Base-by-base conservation (phyloP, 2,329 filamentous ascomycete species). In the Microsporum canis region DNA sequence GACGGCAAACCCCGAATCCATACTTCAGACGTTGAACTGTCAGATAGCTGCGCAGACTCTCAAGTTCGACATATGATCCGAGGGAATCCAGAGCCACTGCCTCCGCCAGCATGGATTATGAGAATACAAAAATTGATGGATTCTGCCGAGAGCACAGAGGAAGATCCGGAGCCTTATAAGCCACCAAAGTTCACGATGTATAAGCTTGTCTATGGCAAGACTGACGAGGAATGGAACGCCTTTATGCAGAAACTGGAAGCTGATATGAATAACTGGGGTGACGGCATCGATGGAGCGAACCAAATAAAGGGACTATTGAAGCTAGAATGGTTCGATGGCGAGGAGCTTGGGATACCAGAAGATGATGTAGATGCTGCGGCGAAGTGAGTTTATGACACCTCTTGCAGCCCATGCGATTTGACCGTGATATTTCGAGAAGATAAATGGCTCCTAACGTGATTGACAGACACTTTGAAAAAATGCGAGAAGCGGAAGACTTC, bases 311-410 rank as follows among this genome's bases (percentile, higher is more conserved):
- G 60, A 3, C 29, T 63, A 34, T 33, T 71, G 10, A 66, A 68
- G n/a, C 53, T 71, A 1, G 63, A 66, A 7, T 71, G 69, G 69
- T 45, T 67, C 3, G 67, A 71, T 58, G 66, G 68, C 7, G 63
- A 63, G 6, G 63, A 61, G 8, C 27, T 68, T 2, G 66, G 64
- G 1, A 62, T 70, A 29, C 31, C 59, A 10, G 61, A 65, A 23
- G 61, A 57, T 31, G 64, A 64, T 38, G 55, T 65, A n/a, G 63
- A 63, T 14, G 61, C 38, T n/a, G 63, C 59, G 3, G 63, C 57
- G 23, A 33, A 55, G 64, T 64, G 60, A 34, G 51, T 60, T 43
- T 3, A 17, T 5, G 8, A 5, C 12, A 8, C 17, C n/a, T 31
- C 12, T 6, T 34, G 12, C 51, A 23, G 17, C 17, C 17, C 17